Evolutionary conservation across 805 yeast species (phyloP).

Genomic region (Ogataea methylovora): DNA sequence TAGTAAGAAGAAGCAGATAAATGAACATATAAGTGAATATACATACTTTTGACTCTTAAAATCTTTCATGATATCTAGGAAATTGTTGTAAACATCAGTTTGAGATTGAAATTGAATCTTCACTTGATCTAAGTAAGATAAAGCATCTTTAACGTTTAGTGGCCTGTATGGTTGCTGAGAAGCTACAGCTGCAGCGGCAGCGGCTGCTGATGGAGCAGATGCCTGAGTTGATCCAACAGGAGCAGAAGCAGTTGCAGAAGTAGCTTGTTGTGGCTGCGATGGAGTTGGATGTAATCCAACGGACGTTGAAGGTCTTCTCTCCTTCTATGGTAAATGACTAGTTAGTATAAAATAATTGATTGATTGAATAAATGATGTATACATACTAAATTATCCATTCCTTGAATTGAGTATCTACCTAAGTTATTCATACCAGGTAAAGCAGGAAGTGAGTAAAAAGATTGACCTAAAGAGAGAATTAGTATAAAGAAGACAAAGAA

Average conservation of each 20-base stretch:
- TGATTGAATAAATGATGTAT: no score
- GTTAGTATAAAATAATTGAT: no score
- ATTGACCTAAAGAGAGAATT: conserved; percentile 29
- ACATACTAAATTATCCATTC: conserved; percentile 34
- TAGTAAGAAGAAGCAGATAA: conserved; percentile 6
- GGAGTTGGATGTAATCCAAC: no score
- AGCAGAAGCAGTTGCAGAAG: conserved; percentile 14
- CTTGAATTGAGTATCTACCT: conserved; percentile 41
- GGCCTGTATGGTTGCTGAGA: conserved; percentile 51
- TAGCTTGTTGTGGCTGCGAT: conserved; percentile 11
- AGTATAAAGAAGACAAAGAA: conserved; percentile 2
- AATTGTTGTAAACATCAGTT: conserved; percentile 93
- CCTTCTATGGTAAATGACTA: no score
- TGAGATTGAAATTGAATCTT: conserved; percentile 86
- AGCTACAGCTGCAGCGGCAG: conserved; percentile 17
- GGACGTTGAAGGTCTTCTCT: no score
- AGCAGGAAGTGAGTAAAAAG: conserved; percentile 43
- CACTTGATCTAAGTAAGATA: conserved; percentile 92
- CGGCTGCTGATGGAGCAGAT: conserved; percentile 24
- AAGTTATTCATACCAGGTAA: conserved; percentile 43
- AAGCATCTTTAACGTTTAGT: conserved; percentile 90
- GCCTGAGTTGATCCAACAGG: conserved; percentile 13
- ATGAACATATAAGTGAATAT: background rate
- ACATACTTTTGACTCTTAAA: conserved; percentile 84
- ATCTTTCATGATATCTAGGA: conserved; percentile 97